Evolutionary conservation across 2,329 filamentous ascomycete species (phyloP).

Genomic region (Venturia pyrina): DNA sequence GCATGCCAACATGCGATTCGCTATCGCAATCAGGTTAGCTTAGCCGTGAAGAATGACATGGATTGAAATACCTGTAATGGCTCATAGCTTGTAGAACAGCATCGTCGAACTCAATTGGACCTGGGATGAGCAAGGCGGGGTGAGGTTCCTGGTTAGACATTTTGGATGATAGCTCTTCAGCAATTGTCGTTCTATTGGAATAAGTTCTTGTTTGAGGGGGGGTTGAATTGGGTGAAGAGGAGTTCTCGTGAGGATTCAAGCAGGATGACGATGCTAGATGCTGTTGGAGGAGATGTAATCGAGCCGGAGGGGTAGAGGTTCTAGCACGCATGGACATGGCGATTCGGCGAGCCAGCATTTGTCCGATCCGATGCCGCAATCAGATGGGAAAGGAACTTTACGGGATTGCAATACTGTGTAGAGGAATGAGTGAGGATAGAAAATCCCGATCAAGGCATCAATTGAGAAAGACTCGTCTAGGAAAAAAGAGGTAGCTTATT

Average conservation of each 20-base stretch:
- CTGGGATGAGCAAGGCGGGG: slow-evolving; percentile 81
- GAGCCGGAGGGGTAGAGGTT: slow-evolving; percentile 30
- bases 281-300: slow-evolving; percentile 50
- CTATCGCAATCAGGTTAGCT: slow-evolving; percentile 34
- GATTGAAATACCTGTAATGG: slow-evolving; percentile 65
- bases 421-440: background rate
- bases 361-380: background rate
- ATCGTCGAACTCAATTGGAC: slow-evolving; percentile 98
- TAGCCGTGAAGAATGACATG: background rate
- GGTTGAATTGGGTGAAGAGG: slow-evolving; percentile 20
- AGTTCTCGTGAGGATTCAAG: slow-evolving; percentile 52
- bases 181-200: background rate
- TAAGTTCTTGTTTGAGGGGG: background rate
- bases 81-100: slow-evolving; percentile 89
- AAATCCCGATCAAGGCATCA: background rate
- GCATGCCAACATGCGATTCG: slow-evolving; percentile 85
- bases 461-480: background rate
- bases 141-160: slow-evolving; percentile 53
- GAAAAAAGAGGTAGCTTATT: background rate
- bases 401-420: background rate
- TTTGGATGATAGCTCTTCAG: slow-evolving; percentile 20
- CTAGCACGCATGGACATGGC: background rate
- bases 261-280: slow-evolving; percentile 48
- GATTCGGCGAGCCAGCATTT: background rate
- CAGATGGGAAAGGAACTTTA: background rate